phyloP scores from a whole-genome alignment of 805 yeast species.

The Wickerhamomyces hampshirensis region DNA sequence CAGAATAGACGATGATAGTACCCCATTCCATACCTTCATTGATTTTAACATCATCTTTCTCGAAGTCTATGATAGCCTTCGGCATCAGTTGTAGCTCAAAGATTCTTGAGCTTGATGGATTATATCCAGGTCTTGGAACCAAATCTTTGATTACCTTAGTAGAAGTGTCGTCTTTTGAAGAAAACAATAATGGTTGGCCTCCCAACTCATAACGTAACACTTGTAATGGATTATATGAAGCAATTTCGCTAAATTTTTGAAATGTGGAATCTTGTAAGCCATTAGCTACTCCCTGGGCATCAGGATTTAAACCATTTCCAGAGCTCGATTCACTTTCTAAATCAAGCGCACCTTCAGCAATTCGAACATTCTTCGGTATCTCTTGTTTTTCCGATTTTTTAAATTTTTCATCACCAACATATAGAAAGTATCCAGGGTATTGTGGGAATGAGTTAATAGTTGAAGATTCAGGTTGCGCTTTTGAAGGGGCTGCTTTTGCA shows the following conservation, averaged over 20 bases:
- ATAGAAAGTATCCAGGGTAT: slow-evolving; percentile 64
- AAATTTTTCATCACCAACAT: slow-evolving; percentile 67
- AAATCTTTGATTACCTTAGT: slow-evolving; percentile 33
- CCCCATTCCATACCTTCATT: slow-evolving; percentile 97
- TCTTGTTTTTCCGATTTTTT: slow-evolving; percentile 37
- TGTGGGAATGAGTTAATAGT: slow-evolving; percentile 33
- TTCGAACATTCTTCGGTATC: slow-evolving; percentile 47
- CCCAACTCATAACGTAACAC: slow-evolving; percentile 80
- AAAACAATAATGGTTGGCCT: slow-evolving; percentile 73
- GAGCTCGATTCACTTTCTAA: slow-evolving; percentile 30
- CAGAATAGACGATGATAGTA: slow-evolving; percentile 79
- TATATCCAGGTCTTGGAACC: slow-evolving; percentile 56
- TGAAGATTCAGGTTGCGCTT: slow-evolving; percentile 17
- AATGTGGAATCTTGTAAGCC: slow-evolving; percentile 61
- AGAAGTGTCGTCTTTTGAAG: slow-evolving; percentile 49
- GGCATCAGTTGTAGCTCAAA: slow-evolving; percentile 96
- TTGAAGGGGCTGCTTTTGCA: slow-evolving; percentile 24
- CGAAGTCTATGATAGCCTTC: slow-evolving; percentile 79
- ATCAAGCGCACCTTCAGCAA: slow-evolving; percentile 47
- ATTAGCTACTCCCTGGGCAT: slow-evolving; percentile 44
- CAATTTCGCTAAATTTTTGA: slow-evolving; percentile 69
- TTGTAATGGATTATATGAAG: slow-evolving; percentile 81
- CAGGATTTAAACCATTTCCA: slow-evolving; percentile 29
- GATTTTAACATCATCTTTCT: slow-evolving; percentile 39
- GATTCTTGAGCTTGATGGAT: slow-evolving; percentile 54